Evolutionary conservation across 2,329 filamentous ascomycete genomes (phyloP), one percentile per base, ranked within the genome.

Genomic region (Fusarium pseudocircinatum): DNA sequence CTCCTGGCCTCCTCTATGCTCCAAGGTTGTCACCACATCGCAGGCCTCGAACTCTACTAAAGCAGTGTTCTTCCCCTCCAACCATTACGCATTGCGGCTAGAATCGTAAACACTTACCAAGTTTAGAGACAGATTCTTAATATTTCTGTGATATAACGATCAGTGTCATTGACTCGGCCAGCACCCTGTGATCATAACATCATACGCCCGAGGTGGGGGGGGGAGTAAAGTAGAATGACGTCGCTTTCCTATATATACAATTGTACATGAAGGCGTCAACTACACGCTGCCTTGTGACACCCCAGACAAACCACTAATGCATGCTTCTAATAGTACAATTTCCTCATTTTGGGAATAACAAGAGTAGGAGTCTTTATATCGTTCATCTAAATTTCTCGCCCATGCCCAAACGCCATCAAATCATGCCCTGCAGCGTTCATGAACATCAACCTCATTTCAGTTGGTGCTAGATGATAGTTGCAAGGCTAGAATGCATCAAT

Each of bases 351-450:
- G 68, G 60, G 64, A 78, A 76, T 64, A 78, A 76, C 69, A 74
- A 53, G 76, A 78, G 76, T 78, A 68, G 76, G 75, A 76, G 76
- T 78, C 75, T 78, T 78, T 75, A 72, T 77, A 67, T 78, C 73
- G 60, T 78, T 77, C 76, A 76, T 78, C 76, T 78, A 78, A 58
- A 63, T 75, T 70, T 78, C 75, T 78, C 69, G 44, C 66, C 74
- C 37, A 56, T 78, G 72, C 73, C 76, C 70, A 72, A 78, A 78
- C 76, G 76, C 76, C 76, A 52, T 70, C 76, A 67, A 75, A 75
- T 52, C 63, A 75, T 69, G 73, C 66, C 60, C 40, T 71, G 46
- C 66, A 73, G 58, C 50, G 44, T 46, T 26, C 46, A 43, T 15
- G 32, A 28, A 18, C 34, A 44, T 44, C 66, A 46, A 28, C 34